Evolutionary conservation across 805 yeast genomes (phyloP).

Genomic region (Millerozyma miso): DNA sequence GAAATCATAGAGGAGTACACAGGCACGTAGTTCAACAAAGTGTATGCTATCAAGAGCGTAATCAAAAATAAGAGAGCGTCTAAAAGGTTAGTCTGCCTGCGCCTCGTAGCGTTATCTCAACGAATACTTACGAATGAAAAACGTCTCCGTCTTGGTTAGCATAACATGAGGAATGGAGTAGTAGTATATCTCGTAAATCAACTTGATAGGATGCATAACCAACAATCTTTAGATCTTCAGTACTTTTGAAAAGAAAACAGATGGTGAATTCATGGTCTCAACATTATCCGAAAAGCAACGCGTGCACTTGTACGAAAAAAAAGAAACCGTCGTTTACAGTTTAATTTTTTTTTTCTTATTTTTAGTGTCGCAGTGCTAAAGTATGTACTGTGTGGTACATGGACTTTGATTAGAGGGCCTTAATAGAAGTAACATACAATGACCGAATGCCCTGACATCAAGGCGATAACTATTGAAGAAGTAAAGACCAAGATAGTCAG

Average conservation of each 20-base stretch:
- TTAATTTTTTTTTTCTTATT: too few relatives aligned
- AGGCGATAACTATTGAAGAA: not conserved
- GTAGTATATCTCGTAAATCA: slow-evolving; percentile 28
- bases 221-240: not conserved
- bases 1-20: not conserved
- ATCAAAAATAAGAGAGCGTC: slow-evolving; percentile 20
- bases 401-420: too few relatives aligned
- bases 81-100: slow-evolving; percentile 7
- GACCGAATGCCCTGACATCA: not conserved
- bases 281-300: too few relatives aligned
- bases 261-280: too few relatives aligned
- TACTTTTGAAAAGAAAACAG: not conserved
- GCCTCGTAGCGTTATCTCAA: not conserved
- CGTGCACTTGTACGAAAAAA: not conserved
- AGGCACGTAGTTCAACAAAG: slow-evolving; percentile 21
- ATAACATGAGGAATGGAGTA: slow-evolving; percentile 45
- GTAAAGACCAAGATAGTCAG: not conserved
- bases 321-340: not conserved
- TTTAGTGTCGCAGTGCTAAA: too few relatives aligned
- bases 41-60: slow-evolving; percentile 22
- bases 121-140: slow-evolving; percentile 19
- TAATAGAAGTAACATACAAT: not conserved
- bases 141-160: slow-evolving; percentile 44
- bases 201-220: not conserved
- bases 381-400: too few relatives aligned